These are phyloP conservation scores for Volvox africanus DNA, from an alignment of 139 green algal species.

Conservation along the genomic window DNA sequence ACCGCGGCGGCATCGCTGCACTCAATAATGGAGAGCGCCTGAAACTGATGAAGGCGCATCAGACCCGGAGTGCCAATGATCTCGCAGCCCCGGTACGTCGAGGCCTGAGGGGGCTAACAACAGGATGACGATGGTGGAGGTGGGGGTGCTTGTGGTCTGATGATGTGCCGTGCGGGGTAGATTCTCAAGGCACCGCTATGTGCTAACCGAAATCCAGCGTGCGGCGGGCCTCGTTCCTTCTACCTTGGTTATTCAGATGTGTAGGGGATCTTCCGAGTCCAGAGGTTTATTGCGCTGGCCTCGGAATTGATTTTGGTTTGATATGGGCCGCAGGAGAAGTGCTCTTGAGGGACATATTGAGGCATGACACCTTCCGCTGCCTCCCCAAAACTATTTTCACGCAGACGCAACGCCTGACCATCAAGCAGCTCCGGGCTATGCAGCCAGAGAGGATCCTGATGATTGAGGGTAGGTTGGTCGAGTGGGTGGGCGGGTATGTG, in stretches of 20 bases:
- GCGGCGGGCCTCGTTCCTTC: too few species aligned
- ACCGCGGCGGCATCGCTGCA: neutral
- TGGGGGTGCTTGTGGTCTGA: too few species aligned
- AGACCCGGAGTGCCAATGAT: neutral
- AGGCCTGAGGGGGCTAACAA: too few species aligned
- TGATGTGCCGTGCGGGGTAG: too few species aligned
- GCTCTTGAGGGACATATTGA: neutral
- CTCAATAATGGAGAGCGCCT: neutral
- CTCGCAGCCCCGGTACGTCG: neutral
- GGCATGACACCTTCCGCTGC: neutral
- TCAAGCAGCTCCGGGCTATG: constrained; percentile 28
- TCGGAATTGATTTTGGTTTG: too few species aligned
- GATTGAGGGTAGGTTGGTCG: constrained; percentile 22
- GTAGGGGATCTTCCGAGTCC: too few species aligned
- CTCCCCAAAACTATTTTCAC: neutral
- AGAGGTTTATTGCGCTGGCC: too few species aligned
- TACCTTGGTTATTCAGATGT: too few species aligned
- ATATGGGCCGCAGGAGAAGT: too few species aligned
- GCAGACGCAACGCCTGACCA: neutral
- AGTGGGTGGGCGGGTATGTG: neutral
- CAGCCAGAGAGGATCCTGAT: constrained; percentile 28
- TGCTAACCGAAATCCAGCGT: too few species aligned
- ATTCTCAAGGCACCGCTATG: too few species aligned
- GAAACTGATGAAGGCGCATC: neutral
- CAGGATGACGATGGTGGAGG: neutral